A percentile compares a stretch with the other conserved stretches of the same genome.
phyloP scores from a whole-genome alignment of 768 basidiomycete genomes.

The Pisolithus microcarpus region DNA sequence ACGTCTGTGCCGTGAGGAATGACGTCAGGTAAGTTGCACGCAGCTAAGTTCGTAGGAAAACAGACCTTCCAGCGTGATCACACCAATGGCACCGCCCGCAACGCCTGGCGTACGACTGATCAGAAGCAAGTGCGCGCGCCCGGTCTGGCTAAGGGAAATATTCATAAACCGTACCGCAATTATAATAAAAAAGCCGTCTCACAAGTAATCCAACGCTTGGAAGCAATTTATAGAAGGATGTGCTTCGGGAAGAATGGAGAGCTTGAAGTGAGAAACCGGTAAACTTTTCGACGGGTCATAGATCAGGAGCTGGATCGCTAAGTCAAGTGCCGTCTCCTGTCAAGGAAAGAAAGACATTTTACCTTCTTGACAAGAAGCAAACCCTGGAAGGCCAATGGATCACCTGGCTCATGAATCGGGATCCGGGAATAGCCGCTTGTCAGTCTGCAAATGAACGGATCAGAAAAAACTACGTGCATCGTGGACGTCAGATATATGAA shows the following conservation, averaged over 20 bases:
- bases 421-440: conserved; percentile 89
- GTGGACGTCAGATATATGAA: conserved; percentile 7
- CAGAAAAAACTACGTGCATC: not conserved
- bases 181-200: conserved; percentile 10
- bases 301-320: conserved; percentile 54
- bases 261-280: conserved; percentile 65
- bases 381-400: conserved; percentile 67
- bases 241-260: conserved; percentile 88
- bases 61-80: conserved; percentile 80
- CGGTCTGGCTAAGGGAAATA: conserved; percentile 63
- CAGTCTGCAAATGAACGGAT: conserved; percentile 33
- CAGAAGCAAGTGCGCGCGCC: conserved; percentile 85
- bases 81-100: conserved; percentile 80
- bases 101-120: conserved; percentile 79
- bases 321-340: conserved; percentile 3
- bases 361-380: conserved; percentile 82
- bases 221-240: conserved; percentile 85
- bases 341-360: conserved; percentile 3
- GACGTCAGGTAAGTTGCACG: not conserved
- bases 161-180: not conserved
- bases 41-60: conserved; percentile 3
- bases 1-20: conserved; percentile 42
- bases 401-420: conserved; percentile 72
- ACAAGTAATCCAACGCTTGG: conserved; percentile 93
- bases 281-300: conserved; percentile 82